Evolutionary conservation across 345 rosid genomes (phyloP).

Genomic region (Corchorus capsularis): DNA sequence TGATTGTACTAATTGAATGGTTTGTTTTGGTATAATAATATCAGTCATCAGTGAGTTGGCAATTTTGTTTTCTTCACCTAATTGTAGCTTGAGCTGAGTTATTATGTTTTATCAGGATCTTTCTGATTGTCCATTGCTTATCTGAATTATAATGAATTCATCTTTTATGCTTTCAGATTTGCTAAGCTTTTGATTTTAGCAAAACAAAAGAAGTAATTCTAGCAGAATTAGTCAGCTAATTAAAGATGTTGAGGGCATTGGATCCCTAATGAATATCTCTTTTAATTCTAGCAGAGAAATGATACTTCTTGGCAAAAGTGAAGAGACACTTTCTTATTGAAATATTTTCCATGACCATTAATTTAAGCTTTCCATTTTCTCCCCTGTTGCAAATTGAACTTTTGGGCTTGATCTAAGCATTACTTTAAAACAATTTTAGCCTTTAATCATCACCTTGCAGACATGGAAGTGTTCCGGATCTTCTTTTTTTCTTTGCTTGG

Average conservation of each 20-base stretch:
- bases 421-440: constrained; percentile 15
- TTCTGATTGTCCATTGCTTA: too few species aligned
- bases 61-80: too few species aligned
- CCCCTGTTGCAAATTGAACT: not conserved
- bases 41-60: too few species aligned
- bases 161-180: too few species aligned
- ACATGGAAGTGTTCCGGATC: not conserved
- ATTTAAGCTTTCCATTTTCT: not conserved
- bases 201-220: too few species aligned
- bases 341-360: not conserved
- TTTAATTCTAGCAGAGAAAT: not conserved
- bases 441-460: constrained; percentile 13
- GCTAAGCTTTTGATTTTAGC: too few species aligned
- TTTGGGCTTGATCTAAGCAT: not conserved
- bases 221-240: not conserved
- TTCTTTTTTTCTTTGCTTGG: not conserved
- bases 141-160: too few species aligned
- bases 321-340: not conserved
- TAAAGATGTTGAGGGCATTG: constrained; percentile 5
- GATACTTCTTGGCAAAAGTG: not conserved
- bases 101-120: too few species aligned
- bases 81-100: too few species aligned
- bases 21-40: too few species aligned
- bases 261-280: not conserved
- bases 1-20: too few species aligned